Conservation (phyloP, 2,329 filamentous ascomycete species). For the Arthroderma sp. region DNA sequence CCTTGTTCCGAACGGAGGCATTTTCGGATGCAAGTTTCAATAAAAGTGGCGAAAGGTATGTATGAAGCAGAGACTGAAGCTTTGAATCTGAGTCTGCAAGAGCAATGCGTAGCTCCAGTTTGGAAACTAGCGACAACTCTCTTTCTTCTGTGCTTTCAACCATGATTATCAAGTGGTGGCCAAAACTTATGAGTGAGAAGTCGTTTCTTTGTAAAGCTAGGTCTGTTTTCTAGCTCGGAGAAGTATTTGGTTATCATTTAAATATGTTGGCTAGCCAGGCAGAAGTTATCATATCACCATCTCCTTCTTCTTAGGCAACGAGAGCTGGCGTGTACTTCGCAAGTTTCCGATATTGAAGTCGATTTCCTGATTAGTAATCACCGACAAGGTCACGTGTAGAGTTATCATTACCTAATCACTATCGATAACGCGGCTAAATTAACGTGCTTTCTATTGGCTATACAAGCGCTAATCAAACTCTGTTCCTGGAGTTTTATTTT, state of each 20-base stretch:
- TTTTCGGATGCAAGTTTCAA: constrained; percentile 77
- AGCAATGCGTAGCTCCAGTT: constrained; percentile 72
- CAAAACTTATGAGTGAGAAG: not conserved
- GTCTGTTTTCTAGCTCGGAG: not conserved
- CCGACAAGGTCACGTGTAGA: not conserved
- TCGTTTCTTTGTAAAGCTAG: not conserved
- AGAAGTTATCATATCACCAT: not conserved
- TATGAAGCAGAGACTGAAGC: constrained; percentile 63
- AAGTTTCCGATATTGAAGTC: not conserved
- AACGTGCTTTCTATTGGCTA: not conserved
- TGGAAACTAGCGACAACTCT: constrained; percentile 71
- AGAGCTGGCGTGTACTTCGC: not conserved
- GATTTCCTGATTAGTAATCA: not conserved
- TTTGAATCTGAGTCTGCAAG: constrained; percentile 75
- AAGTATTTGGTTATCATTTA: not conserved
- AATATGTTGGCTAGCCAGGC: not conserved
- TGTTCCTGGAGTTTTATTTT: not conserved
- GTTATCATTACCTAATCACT: not conserved
- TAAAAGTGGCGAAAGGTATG: constrained; percentile 68
- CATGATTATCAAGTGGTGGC: constrained; percentile 6
- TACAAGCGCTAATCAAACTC: not conserved
- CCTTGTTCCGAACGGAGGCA: constrained; percentile 66
- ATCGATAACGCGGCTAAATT: not conserved
- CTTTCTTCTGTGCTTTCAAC: constrained; percentile 35
- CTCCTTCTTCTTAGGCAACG: not conserved